A percentile compares a stretch with the other conserved stretches of the same genome.
phyloP scores from a whole-genome alignment of 768 basidiomycete species.

The Phylloporus arenicola region DNA sequence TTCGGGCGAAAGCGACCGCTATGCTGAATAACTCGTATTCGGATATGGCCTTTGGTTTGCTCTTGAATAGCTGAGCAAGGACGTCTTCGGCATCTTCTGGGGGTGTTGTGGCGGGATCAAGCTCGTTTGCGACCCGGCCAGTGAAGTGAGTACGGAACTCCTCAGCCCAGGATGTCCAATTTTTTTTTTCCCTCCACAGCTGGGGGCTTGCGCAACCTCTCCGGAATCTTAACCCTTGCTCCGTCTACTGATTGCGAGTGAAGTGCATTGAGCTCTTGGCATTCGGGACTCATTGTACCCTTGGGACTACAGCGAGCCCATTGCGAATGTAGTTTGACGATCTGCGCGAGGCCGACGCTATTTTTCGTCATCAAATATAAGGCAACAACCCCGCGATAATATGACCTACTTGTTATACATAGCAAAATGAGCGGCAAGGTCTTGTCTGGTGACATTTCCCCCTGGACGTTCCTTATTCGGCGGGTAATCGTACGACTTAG shows the following conservation, averaged over 20 bases:
- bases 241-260: slow-evolving; percentile 70
- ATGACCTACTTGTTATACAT: slow-evolving; percentile 52
- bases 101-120: slow-evolving; percentile 20
- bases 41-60: slow-evolving; percentile 48
- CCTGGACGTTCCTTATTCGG: slow-evolving; percentile 51
- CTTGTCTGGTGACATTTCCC: slow-evolving; percentile 44
- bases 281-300: slow-evolving; percentile 58
- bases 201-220: slow-evolving; percentile 43
- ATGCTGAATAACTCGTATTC: slow-evolving; percentile 59
- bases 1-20: slow-evolving; percentile 41
- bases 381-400: not conserved
- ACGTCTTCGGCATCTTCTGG: slow-evolving; percentile 38
- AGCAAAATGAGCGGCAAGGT: slow-evolving; percentile 63
- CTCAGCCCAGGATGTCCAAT: slow-evolving; percentile 46
- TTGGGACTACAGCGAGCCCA: slow-evolving; percentile 52
- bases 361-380: not conserved
- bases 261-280: slow-evolving; percentile 66
- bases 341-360: slow-evolving; percentile 54
- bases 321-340: slow-evolving; percentile 52
- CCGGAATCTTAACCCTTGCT: slow-evolving; percentile 38
- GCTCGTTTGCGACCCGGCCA: slow-evolving; percentile 19
- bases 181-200: slow-evolving; percentile 40
- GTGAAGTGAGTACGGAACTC: slow-evolving; percentile 43
- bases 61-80: slow-evolving; percentile 43
- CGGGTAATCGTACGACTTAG: slow-evolving; percentile 68